Percentiles rank a stretch among this genome's conserved stretches.
These are phyloP conservation scores for Anthracocystis setariae DNA, from an alignment of 1,284 basidiomycete genomes.

Conservation along the genomic window DNA sequence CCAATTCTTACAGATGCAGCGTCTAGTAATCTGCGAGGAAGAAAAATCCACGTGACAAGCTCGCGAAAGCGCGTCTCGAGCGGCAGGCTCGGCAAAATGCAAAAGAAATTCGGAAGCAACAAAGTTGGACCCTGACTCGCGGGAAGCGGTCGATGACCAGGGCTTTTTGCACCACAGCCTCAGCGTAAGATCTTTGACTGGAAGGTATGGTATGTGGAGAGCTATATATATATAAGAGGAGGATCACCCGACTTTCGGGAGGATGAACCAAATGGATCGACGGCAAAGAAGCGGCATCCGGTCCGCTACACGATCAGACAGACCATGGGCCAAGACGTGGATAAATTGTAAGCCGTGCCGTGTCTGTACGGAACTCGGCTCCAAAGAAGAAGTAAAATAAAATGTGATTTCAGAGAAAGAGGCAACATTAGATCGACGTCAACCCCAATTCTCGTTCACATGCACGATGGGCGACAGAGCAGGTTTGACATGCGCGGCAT, in stretches of 20 bases:
- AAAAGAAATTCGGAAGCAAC: constrained; percentile 1
- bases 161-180: no score
- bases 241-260: no score
- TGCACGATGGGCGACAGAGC: neutral
- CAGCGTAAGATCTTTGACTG: no score
- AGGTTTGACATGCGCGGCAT: neutral
- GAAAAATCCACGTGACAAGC: constrained; percentile 20
- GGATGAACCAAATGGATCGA: neutral
- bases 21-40: neutral
- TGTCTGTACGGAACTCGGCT: no score
- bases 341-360: no score
- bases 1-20: no score
- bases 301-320: no score
- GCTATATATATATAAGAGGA: no score
- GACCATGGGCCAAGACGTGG: no score
- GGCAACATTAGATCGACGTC: neutral
- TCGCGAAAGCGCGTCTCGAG: constrained; percentile 25
- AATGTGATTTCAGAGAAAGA: constrained; percentile 32
- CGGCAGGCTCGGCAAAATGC: constrained; percentile 16
- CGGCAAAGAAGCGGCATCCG: neutral
- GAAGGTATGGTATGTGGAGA: no score
- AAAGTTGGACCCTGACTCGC: constrained; percentile 20
- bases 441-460: neutral
- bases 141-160: no score
- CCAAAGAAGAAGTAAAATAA: no score